Evolutionary conservation across 75 land plant species (phyloP).

Genomic region (Pinus taeda): DNA sequence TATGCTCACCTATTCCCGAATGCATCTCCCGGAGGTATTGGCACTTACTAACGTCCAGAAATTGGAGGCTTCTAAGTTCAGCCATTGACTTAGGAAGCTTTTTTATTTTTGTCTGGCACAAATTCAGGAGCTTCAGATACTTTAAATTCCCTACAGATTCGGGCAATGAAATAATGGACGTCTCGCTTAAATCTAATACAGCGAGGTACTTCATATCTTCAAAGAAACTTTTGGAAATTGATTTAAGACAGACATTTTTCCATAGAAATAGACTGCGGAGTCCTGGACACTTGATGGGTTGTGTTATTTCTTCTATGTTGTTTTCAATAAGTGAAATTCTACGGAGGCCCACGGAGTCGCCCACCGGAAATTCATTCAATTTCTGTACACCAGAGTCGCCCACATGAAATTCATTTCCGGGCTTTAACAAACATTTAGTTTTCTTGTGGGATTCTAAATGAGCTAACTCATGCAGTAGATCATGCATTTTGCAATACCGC

Average conservation of each 20-base stretch:
- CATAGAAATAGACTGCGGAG: too few species aligned
- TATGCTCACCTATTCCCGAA: too few species aligned
- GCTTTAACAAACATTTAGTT: too few species aligned
- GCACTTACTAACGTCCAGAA: background rate
- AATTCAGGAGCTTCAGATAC: slow-evolving; percentile 11
- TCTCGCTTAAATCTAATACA: slow-evolving; percentile 7
- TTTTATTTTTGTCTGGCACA: background rate
- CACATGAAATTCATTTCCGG: too few species aligned
- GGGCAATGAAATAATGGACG: slow-evolving; percentile 1
- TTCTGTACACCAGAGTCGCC: too few species aligned
- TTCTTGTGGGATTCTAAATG: background rate
- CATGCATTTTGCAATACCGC: slow-evolving; percentile 25
- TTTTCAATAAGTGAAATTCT: slow-evolving; percentile 6
- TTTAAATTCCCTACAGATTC: slow-evolving; percentile 18
- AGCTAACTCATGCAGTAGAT: slow-evolving; percentile 23
- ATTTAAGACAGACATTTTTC: too few species aligned
- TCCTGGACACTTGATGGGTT: background rate
- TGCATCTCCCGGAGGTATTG: too few species aligned
- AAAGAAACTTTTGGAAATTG: too few species aligned
- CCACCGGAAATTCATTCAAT: too few species aligned
- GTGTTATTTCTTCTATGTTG: background rate
- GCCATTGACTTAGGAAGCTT: background rate
- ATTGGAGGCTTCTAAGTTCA: background rate
- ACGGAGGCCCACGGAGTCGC: too few species aligned
- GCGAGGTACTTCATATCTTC: background rate